Evolutionary conservation across 106 monocot genomes (phyloP), one percentile per base, ranked within the genome.

Genomic region (Allium fistulosum): DNA sequence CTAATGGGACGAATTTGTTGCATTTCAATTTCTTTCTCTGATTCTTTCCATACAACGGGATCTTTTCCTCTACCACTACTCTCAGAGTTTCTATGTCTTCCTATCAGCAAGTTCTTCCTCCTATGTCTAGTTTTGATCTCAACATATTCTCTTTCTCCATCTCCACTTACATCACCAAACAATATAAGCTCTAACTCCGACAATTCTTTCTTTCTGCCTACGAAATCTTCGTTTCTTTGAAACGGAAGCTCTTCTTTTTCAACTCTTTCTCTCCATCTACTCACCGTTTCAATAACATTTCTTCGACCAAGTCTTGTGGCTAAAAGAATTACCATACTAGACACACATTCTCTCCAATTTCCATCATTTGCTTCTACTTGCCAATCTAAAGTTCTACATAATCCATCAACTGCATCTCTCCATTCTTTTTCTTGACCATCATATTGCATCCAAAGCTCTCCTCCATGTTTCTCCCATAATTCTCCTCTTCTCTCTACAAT

Each of bases 401-500:
- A 77, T 17, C 90, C 87, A 53, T 95, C 84, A 66, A 95, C 65
- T 10, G 94, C 83, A 51, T 91, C 88, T 65, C 69, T 88, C 94
- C 94, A 95, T 77, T 95, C 88, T 52, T 75, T 85, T 66, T 95
- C 94, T 49, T 78, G 45, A 6, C 94, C 94, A 59, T 83, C 91
- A 72, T 95, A 95, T 27, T 75, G 48, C 83, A 83, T 77, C 94
- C 94, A 95, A 10, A 95, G 69, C 58, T 95, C 85, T 66, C 94
- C 94, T 1, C 94, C 94, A 72, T 91, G 81, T 66, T 59, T 95
- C 77, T 95, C 94, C 94, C 94, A 95, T n/a, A 91, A 49, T 53
- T 85, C 91, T 57, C 91, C 94, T 63, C 81, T 85, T 53, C 62
- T 85, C 81, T 95, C 94, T 22, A 95, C 71, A 60, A 95, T 82